Base-by-base conservation (phyloP, 2,329 filamentous ascomycete species). In the Canariomyces notabilis region DNA sequence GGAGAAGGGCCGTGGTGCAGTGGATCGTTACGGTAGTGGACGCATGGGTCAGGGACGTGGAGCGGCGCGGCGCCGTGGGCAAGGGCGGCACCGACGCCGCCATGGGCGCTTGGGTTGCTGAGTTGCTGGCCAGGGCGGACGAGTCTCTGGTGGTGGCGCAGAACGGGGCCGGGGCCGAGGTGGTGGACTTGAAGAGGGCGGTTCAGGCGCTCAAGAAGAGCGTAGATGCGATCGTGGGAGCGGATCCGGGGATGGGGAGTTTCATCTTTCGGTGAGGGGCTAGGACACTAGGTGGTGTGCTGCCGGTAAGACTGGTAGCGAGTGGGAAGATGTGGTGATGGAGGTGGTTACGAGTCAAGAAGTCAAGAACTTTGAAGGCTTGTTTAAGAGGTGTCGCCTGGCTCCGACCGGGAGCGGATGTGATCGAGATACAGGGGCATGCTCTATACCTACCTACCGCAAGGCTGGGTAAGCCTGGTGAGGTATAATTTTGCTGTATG, bases 111-210 rank as follows among this genome's bases (percentile, higher is more conserved):
- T 73, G 72, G 58, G 68, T 78, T 20, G 65, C 66, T 18, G 76
- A 79, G 22, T 62, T 80, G 31, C 65, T 80, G 34, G 64, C 62
- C 36, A 65, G 73, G 40, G 77, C 75, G 49, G 76, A 79, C 50
- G 62, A 64, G 21, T 42, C 31, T 32, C 15, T 57, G 18, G 45
- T 37, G n/a, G n/a, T n/a, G n/a, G n/a, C n/a, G 38, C 47, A 51
- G 39, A 38, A 52, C 19, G 46, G 35, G 32, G 21, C 22, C 3
- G 38, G 26, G 6, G 43, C 41, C 6, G 54, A 57, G 36, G 49
- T 21, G 29, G 51, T 57, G 40, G 48, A 50, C 22, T 42, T 58
- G 22, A 48, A 57, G 37, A 42, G 52, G 50, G 42, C 51, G 22
- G 59, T 57, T 3, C 50, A 52, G 45, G 22, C 19, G n/a, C 33